phyloP scores from a whole-genome alignment of 2,329 filamentous ascomycete species.

The Fusarium solani-melongenae region DNA sequence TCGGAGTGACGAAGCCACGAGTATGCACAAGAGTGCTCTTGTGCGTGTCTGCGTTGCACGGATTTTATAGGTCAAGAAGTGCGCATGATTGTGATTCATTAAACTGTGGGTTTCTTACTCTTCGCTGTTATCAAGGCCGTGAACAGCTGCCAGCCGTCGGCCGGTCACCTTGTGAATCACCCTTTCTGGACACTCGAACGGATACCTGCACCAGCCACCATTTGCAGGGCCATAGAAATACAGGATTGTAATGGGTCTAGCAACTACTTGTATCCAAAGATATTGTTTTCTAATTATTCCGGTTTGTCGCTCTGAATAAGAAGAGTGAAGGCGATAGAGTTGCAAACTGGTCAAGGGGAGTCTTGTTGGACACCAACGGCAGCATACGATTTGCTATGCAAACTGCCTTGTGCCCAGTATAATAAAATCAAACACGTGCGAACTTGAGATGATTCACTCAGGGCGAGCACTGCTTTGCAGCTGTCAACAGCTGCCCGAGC shows the following conservation, averaged over 20 bases:
- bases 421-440: not conserved
- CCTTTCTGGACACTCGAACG: not conserved
- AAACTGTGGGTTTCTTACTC: not conserved
- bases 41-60: conserved; percentile 28
- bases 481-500: no score
- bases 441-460: no score
- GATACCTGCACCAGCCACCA: conserved; percentile 18
- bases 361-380: not conserved
- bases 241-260: not conserved
- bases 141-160: conserved; percentile 39
- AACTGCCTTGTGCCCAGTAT: not conserved
- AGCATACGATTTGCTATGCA: not conserved
- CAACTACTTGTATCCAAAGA: not conserved
- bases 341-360: not conserved
- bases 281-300: not conserved
- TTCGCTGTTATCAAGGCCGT: conserved; percentile 6
- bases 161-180: conserved; percentile 28
- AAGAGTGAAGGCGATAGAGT: not conserved
- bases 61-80: conserved; percentile 12
- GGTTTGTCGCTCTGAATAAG: not conserved
- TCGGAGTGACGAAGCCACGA: conserved; percentile 16
- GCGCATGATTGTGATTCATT: conserved; percentile 30
- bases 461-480: no score
- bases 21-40: conserved; percentile 29
- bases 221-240: conserved; percentile 3